phyloP scores from a whole-genome alignment of 1,284 basidiomycete species.

The Stygiomarasmius scandens region DNA sequence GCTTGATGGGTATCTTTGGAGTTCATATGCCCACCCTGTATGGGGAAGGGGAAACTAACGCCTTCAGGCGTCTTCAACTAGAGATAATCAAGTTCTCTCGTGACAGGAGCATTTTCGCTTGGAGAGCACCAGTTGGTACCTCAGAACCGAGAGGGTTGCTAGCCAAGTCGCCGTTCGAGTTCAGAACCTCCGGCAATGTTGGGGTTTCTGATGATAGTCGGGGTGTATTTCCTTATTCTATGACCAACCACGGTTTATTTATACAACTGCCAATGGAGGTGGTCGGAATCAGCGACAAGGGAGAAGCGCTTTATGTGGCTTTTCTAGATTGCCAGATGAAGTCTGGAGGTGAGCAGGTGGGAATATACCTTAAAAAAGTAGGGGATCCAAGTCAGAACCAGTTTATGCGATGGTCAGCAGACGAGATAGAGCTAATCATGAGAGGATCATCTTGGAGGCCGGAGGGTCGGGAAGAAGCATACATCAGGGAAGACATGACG shows the following conservation, averaged over 20 bases:
- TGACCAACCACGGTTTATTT: background rate
- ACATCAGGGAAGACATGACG: background rate
- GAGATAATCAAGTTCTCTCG: conserved; percentile 1
- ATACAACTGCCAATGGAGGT: background rate
- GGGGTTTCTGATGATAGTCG: background rate
- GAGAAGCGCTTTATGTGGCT: background rate
- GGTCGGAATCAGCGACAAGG: background rate
- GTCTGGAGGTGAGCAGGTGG: background rate
- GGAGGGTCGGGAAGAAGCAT: background rate
- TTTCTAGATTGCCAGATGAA: background rate
- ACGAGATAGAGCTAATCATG: background rate
- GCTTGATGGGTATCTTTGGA: conserved; percentile 4
- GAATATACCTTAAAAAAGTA: background rate
- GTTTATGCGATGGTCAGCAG: background rate
- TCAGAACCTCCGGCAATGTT: background rate
- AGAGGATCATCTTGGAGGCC: background rate
- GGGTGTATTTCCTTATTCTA: background rate
- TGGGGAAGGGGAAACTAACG: background rate
- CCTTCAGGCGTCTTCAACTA: conserved; percentile 2
- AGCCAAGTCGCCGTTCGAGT: conserved; percentile 3
- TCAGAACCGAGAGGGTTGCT: background rate
- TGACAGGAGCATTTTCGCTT: background rate
- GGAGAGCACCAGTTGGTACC: background rate
- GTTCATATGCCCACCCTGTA: conserved; percentile 2
- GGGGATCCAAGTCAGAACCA: background rate